Conservation (phyloP, 163 green algal species). For the Chlamydomonas reinhardtii region DNA sequence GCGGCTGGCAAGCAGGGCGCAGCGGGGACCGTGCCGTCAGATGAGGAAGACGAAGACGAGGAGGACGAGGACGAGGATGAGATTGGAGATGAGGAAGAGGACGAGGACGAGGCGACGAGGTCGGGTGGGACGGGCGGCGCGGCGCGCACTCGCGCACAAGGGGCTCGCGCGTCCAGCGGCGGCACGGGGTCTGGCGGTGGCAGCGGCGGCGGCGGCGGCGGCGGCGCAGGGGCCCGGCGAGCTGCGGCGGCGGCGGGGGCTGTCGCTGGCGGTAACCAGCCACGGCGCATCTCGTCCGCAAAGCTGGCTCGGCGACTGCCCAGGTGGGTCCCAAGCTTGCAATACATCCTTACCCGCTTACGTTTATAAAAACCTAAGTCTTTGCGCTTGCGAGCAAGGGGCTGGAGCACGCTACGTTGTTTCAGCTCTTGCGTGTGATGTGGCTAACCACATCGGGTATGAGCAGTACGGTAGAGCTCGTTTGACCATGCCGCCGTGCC, state of each 20-base stretch:
- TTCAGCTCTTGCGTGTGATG: too few species aligned
- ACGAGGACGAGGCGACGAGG: not conserved
- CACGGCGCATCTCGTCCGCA: not conserved
- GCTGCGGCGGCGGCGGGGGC: not conserved
- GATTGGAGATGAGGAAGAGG: not conserved
- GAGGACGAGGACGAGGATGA: not conserved
- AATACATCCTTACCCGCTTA: too few species aligned
- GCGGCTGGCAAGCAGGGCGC: not conserved
- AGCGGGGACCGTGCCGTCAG: not conserved
- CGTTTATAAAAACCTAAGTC: too few species aligned
- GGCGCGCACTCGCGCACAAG: not conserved
- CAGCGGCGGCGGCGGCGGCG: not conserved
- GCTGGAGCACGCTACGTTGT: too few species aligned
- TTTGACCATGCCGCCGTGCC: too few species aligned
- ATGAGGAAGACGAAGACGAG: not conserved
- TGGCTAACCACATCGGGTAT: too few species aligned
- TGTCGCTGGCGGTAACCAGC: not conserved
- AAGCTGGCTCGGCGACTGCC: constrained; percentile 11
- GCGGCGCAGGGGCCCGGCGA: too few species aligned
- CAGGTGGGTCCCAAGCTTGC: not conserved
- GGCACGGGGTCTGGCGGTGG: too few species aligned
- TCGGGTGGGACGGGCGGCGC: not conserved
- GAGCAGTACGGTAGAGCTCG: too few species aligned
- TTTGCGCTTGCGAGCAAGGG: too few species aligned
- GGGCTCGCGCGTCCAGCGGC: not conserved